Base-by-base conservation (phyloP, 2,329 filamentous ascomycete genomes). In the Epichloe baconii region DNA sequence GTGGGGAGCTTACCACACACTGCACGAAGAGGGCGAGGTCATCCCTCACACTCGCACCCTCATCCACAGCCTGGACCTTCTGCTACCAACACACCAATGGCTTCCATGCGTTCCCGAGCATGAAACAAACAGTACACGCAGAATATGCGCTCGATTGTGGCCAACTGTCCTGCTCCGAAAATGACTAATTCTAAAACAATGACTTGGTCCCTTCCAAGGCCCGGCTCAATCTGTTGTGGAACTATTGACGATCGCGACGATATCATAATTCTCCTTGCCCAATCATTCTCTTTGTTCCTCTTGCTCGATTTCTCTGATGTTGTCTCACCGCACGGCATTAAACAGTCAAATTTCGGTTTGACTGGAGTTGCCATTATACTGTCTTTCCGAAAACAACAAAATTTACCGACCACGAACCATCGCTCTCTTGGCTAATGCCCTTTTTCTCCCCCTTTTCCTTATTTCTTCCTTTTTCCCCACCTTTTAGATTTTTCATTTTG, bases 1-100 rank as follows among this genome's bases (percentile, higher is more conserved):
- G 85, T 88, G 47, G 77, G 79, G 50, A 79, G 74, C 50, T 65
- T 85, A 48, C 70, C 75, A 52, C 71, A 70, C 53, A 67, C 68
- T 46, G 62, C 69, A 47, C 75, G 72, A 63, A 71, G 70, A 57
- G 67, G 71, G 38, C 72, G 73, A 37, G 68, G 52, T 59, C 71
- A 54, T 36, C 62, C 64, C 36, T 55, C 62, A 26, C 69, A 72
- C 54, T 60, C 64, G 12, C 60, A 67, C 21, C 64, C 67, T 12
- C 69, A 72, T 54, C 60, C 64, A 14, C 61, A 67, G 17, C 63
- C 66, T 11, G 66, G 62, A 49, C 62, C 64, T 14, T 67, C 68
- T n/a, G 55, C 62, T 23, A 58, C 65, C 40, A 62, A 62, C 43
- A 67, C 67, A 12, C 62, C 68, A 7, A 59, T 64, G 60, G 61